Conservation (phyloP, 140 eudicot species). For the Oenanthe javanica region DNA sequence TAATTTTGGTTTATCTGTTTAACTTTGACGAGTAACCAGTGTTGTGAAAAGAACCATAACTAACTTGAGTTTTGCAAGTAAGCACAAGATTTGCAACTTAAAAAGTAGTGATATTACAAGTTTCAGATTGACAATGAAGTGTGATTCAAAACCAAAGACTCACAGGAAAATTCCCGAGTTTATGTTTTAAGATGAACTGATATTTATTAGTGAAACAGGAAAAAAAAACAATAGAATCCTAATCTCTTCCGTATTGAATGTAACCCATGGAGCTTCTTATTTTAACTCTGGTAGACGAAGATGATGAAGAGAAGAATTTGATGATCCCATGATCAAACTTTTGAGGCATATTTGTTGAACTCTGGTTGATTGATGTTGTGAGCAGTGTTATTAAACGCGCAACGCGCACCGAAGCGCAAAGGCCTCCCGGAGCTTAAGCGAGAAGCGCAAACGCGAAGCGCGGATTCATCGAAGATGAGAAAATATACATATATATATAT, state of each 20-base stretch:
- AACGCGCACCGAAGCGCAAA: no score
- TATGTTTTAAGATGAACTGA: neutral
- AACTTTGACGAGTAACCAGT: neutral
- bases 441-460: no score
- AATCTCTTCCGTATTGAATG: neutral
- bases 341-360: neutral
- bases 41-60: neutral
- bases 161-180: neutral
- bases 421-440: no score
- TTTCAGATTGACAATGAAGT: neutral
- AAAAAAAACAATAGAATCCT: neutral
- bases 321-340: neutral
- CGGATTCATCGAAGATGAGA: no score
- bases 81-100: neutral
- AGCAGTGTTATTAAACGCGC: no score
- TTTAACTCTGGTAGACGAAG: neutral
- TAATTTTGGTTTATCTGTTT: neutral
- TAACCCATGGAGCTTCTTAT: neutral
- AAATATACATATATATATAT: no score
- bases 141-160: neutral
- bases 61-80: neutral
- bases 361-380: neutral
- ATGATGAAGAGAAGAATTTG: neutral
- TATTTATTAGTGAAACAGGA: neutral
- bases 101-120: neutral